Base-by-base conservation (phyloP, 352 stramenopile species). In the Phytophthora vignae region DNA sequence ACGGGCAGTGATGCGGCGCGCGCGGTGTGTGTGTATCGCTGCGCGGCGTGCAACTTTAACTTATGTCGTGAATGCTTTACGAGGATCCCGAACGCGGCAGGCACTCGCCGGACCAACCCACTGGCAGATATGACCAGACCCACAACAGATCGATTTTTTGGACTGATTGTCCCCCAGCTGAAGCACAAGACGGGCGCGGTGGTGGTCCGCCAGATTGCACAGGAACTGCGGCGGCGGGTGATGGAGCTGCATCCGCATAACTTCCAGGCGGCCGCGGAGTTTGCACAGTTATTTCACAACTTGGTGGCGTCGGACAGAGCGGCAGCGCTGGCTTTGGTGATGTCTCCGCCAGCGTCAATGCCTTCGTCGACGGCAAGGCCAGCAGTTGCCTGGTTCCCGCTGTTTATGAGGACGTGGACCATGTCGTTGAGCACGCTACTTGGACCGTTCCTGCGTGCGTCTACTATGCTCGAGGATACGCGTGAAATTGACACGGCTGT, bases 51-150 rank as follows among this genome's bases (percentile, higher is more conserved):
- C 60, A 76, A 85, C 48, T 85, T 90, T 49, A 84, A 86, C 22
- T 25, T 90, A 15, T 90, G 83, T 63, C 74, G 75, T 2, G 81
- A 88, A 59, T 90, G 83, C 67, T 86, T 87, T 38, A 93, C 85
- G 9, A 78, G 87, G 49, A 86, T 95, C 46, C 87, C 87, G 0
- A 92, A 91, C 57, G 55, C 49, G 19, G 61, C 68, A 25, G 46
- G 46, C 55, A 38, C 67, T 67, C 64, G 19, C 42, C 36, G 31
- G 6, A 68, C 17, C 36, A 65, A 27, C 46, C 52, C 33, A 17
- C 4, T 68, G 25, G 22, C 44, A 49, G 61, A 63, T 21, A 56
- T 68, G 48, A 71, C 58, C 40, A 76, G 52, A 22, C 31, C 52
- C 9, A 64, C 62, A 25, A 65, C 68, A 8, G 59, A 77, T 54